phyloP scores from a whole-genome alignment of 257 asterid species.

The Mitragyna speciosa region DNA sequence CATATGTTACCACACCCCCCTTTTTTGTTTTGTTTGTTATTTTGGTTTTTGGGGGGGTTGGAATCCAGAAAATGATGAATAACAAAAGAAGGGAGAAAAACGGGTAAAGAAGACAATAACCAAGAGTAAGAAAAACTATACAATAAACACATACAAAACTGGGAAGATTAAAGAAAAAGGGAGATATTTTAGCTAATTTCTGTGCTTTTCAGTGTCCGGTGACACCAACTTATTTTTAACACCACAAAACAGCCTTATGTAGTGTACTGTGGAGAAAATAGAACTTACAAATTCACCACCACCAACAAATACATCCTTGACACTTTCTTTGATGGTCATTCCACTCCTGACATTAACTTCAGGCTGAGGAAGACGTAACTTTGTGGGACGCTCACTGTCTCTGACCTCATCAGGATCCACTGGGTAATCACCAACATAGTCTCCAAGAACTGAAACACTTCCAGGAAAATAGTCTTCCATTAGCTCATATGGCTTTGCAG shows the following conservation, averaged over 20 bases:
- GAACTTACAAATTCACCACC: conserved; percentile 89
- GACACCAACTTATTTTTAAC: background rate
- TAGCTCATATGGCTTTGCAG: conserved; percentile 94
- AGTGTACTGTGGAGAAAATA: conserved; percentile 8
- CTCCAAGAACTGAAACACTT: conserved; percentile 88
- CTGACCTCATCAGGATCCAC: conserved; percentile 93
- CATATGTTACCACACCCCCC: background rate
- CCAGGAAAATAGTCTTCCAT: conserved; percentile 88
- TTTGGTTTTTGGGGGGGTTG: no score
- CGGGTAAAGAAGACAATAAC: background rate
- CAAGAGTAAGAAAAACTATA: background rate
- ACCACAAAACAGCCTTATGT: background rate
- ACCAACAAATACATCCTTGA: conserved; percentile 78
- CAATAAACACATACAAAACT: background rate
- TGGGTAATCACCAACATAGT: conserved; percentile 91
- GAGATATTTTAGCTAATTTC: background rate
- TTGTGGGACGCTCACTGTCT: conserved; percentile 96
- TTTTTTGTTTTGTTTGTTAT: no score
- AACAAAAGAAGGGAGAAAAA: background rate
- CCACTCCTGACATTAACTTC: conserved; percentile 57
- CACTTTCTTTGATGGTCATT: conserved; percentile 88
- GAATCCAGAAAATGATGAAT: background rate
- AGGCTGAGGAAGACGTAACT: conserved; percentile 87
- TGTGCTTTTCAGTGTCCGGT: background rate
- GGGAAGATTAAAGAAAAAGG: background rate